Evolutionary conservation across 805 yeast species (phyloP).

Genomic region (Kodamaea sagamina): DNA sequence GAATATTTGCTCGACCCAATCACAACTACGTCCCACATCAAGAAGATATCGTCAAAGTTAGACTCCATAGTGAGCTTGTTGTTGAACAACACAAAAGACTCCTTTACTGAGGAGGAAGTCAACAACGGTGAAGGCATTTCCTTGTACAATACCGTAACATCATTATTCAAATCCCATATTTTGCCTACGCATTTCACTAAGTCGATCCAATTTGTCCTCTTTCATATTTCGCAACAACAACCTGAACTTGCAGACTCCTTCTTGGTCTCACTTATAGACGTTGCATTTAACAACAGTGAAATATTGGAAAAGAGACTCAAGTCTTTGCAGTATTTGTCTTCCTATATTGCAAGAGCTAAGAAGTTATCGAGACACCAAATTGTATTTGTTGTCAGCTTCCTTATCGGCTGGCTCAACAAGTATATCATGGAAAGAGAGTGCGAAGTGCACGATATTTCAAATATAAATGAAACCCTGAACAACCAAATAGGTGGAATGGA

Average conservation of each 20-base stretch:
- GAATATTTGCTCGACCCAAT: slow-evolving; percentile 47
- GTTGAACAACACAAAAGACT: slow-evolving; percentile 49
- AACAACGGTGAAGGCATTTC: slow-evolving; percentile 64
- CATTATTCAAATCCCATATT: slow-evolving; percentile 78
- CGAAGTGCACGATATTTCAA: slow-evolving; percentile 58
- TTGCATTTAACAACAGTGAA: slow-evolving; percentile 71
- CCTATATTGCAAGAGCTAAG: slow-evolving; percentile 86
- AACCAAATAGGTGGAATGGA: slow-evolving; percentile 73
- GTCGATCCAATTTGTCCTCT: slow-evolving; percentile 81
- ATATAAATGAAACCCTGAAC: slow-evolving; percentile 13
- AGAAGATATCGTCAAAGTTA: slow-evolving; percentile 62
- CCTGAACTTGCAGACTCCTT: slow-evolving; percentile 83
- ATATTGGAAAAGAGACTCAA: slow-evolving; percentile 76
- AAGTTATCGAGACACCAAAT: slow-evolving; percentile 71
- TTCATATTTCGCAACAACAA: slow-evolving; percentile 78
- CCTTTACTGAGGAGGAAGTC: slow-evolving; percentile 53
- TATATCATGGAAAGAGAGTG: slow-evolving; percentile 82
- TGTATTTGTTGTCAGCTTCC: slow-evolving; percentile 76
- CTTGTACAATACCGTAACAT: slow-evolving; percentile 70
- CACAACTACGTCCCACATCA: slow-evolving; percentile 47
- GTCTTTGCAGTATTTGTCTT: slow-evolving; percentile 88
- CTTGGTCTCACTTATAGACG: slow-evolving; percentile 77
- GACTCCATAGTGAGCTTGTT: slow-evolving; percentile 68
- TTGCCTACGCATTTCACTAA: slow-evolving; percentile 91
- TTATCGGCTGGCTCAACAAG: slow-evolving; percentile 80